Conservation (phyloP, 2,329 filamentous ascomycete species). For the Septoria linicola region DNA sequence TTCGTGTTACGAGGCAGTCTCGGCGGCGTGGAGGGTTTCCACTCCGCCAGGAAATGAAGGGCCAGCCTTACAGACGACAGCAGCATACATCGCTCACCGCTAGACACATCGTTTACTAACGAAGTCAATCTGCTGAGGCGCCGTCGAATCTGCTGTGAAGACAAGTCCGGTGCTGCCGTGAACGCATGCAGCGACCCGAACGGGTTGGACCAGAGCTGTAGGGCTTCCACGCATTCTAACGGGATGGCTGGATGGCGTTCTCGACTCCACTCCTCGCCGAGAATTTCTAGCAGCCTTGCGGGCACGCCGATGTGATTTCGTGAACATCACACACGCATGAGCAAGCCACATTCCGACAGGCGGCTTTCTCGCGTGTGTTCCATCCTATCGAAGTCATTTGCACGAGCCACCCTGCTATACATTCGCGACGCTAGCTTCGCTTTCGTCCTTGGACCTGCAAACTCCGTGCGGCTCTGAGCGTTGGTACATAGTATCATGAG, state of each 20-base stretch:
- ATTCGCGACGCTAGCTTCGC: slow-evolving; percentile 3
- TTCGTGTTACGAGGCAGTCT: background rate
- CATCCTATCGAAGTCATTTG: slow-evolving; percentile 1
- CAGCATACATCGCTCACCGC: background rate
- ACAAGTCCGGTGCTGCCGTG: background rate
- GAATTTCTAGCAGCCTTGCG: slow-evolving; percentile 6
- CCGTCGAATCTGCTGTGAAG: background rate
- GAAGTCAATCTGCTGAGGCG: background rate
- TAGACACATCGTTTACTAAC: background rate
- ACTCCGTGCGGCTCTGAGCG: slow-evolving; percentile 4
- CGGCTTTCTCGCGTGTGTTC: slow-evolving; percentile 1
- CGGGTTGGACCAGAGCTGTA: background rate
- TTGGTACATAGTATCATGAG: background rate
- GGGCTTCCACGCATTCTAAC: slow-evolving; percentile 1
- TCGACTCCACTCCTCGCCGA: background rate
- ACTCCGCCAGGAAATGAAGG: too few species aligned
- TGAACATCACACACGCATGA: background rate
- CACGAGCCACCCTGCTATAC: slow-evolving; percentile 1
- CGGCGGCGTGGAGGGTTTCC: too few species aligned
- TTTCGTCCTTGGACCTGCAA: background rate
- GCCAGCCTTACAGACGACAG: too few species aligned
- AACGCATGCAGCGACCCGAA: slow-evolving; percentile 1
- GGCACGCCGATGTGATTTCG: slow-evolving; percentile 1
- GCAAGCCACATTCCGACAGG: slow-evolving; percentile 4
- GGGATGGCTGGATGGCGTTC: background rate